Evolutionary conservation across 495 filamentous ascomycete species (phyloP).

Genomic region (Penicillium macrosclerotiorum): DNA sequence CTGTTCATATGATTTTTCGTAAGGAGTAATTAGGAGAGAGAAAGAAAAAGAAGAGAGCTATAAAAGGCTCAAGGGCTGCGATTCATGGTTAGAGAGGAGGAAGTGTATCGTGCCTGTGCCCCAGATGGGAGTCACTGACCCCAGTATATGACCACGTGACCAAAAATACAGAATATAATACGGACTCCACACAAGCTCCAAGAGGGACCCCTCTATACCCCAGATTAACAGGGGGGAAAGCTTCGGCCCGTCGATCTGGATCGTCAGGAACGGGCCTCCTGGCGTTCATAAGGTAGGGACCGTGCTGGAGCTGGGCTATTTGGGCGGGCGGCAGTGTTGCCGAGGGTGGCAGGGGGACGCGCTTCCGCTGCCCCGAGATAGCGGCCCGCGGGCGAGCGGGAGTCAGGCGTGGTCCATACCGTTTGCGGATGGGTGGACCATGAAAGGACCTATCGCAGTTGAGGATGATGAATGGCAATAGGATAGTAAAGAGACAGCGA

Average conservation of each 20-base stretch:
- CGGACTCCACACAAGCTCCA: constrained; percentile 28
- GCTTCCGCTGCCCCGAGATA: constrained; percentile 26
- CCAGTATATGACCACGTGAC: no score
- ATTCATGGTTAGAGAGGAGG: no score
- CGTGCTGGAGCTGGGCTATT: constrained; percentile 13
- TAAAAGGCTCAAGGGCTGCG: no score
- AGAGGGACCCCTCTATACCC: constrained; percentile 14
- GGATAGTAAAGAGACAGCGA: no score
- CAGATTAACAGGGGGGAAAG: constrained; percentile 18
- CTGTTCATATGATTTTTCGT: no score
- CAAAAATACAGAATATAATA: constrained; percentile 10
- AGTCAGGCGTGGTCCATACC: background rate
- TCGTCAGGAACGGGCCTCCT: constrained; percentile 12
- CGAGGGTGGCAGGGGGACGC: background rate
- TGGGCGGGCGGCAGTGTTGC: constrained; percentile 6
- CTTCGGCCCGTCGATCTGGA: constrained; percentile 7
- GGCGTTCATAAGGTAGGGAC: constrained; percentile 21
- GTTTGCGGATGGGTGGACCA: background rate
- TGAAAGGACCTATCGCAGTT: background rate
- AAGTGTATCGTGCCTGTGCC: no score
- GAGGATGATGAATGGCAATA: background rate
- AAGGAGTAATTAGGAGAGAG: background rate
- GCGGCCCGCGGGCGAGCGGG: constrained; percentile 23
- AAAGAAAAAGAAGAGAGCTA: no score
- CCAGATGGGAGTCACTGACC: no score